Evolutionary conservation across 2,329 filamentous ascomycete species (phyloP).

Genomic region (Apiospora phragmitis): DNA sequence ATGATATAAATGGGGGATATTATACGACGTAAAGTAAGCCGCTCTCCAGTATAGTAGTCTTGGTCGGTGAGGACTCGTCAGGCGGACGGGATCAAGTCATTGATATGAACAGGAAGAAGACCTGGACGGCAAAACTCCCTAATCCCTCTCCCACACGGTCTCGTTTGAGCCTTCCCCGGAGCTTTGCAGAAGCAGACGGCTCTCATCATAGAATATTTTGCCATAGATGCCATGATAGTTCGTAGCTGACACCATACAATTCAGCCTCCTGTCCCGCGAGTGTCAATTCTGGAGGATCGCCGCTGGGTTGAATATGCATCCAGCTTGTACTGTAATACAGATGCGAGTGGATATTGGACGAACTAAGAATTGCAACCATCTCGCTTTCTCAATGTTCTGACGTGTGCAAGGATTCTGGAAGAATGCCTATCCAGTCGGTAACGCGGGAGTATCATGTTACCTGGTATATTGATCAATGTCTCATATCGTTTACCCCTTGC

Average conservation of each 20-base stretch:
- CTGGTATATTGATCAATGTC: too few species aligned
- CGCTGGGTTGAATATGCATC: not conserved
- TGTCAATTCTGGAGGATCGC: not conserved
- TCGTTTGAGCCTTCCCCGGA: not conserved
- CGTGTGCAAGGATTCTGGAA: not conserved
- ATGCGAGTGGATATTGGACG: not conserved
- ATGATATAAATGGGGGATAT: too few species aligned
- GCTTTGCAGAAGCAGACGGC: not conserved
- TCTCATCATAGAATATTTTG: not conserved
- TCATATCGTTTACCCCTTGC: not conserved
- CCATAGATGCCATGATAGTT: not conserved
- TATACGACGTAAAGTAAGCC: not conserved
- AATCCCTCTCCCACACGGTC: not conserved
- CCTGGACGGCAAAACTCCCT: not conserved
- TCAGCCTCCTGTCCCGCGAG: not conserved
- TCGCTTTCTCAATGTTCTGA: not conserved
- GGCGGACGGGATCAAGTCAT: not conserved
- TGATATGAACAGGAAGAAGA: not conserved
- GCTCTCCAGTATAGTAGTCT: not conserved
- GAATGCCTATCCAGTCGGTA: not conserved
- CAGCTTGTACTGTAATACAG: not conserved
- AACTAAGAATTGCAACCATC: not conserved
- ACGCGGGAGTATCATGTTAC: not conserved
- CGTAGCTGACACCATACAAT: not conserved
- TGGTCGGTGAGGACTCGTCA: not conserved